Percentiles rank a stretch among this genome's conserved stretches.
phyloP scores from a whole-genome alignment of 371 early-diverging fungal genomes.

The Lichtheimia hyalospora region DNA sequence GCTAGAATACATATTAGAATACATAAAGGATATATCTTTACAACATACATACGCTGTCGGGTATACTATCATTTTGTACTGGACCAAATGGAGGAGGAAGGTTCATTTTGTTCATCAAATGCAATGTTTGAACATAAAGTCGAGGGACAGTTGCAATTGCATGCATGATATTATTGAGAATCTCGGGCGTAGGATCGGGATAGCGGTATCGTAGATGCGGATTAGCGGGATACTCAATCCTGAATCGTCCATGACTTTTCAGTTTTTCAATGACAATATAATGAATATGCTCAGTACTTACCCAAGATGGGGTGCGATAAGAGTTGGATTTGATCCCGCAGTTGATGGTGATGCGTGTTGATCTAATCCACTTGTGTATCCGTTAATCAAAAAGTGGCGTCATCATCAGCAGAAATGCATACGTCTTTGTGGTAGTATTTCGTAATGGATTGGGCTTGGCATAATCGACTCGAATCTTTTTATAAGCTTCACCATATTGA shows the following conservation, averaged over 20 bases:
- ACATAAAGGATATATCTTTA: neutral
- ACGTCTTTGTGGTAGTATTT: too few species aligned
- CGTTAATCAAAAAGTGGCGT: neutral
- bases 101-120: conserved; percentile 75
- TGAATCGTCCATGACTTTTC: conserved; percentile 1
- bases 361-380: neutral
- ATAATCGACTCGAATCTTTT: conserved; percentile 45
- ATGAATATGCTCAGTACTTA: conserved; percentile 10
- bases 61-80: conserved; percentile 25
- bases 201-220: conserved; percentile 53
- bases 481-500: conserved; percentile 29
- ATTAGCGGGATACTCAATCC: conserved; percentile 46
- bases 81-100: conserved; percentile 66
- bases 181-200: conserved; percentile 57
- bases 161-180: conserved; percentile 47
- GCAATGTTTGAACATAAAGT: conserved; percentile 65
- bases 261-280: neutral
- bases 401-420: too few species aligned
- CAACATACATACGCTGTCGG: conserved; percentile 8
- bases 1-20: conserved; percentile 1
- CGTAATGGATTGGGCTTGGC: conserved; percentile 40
- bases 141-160: conserved; percentile 55
- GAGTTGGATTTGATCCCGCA: conserved; percentile 8
- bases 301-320: conserved; percentile 36
- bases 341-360: neutral